Base-by-base conservation (phyloP, 1,284 basidiomycete species). In the Naganishia liquefaciens region DNA sequence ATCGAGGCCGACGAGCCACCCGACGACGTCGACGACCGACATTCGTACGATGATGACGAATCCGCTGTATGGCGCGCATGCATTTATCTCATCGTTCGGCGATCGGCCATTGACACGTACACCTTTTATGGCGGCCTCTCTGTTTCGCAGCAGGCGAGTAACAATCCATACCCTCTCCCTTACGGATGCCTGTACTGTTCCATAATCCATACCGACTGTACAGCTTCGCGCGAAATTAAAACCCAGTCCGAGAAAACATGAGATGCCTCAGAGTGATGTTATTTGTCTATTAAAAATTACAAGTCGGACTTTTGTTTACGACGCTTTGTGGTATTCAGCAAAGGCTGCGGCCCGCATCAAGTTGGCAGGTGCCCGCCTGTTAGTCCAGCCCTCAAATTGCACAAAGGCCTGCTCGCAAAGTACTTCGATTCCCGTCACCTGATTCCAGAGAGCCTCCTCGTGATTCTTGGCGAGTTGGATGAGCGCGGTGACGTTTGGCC, bases 321-420 rank as follows among this genome's bases (percentile, higher is more conserved):
- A 53, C n/a, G 51, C 60, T 42, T 62, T 52, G 60, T 62, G 49
- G 27, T 62, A 62, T 23, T 62, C 51, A n/a, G 60, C 60, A 10
- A 62, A 62, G 23, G 60, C 60, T 17, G 60, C 60, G 13, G 60
- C 60, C 23, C 60, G 49, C 60, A 62, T 62, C 50, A 62, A 19
- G 60, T 53, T 62, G 39, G 60, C 60, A 0, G 82, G 82, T 19
- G 82, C 80, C 39, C 70, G 72, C 66, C 80, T 75, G 39, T 80
- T 80, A 2, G 90, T 95, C 93, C 91, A 96, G 58, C 85, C 74
- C 77, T 86, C 84, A 75, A 91, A 94, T 78, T 94, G 92, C 63
- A 83, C 84, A 76, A 87, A 93, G 1, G 90, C 93, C 74, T 95
- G 92, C 80, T 92, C 88, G 53, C 93, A 82, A 53, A 95, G 79